A percentile compares a stretch with the other conserved stretches of the same genome.
phyloP scores from a whole-genome alignment of 345 rosid genomes.

The Eucalyptus shirleyi region DNA sequence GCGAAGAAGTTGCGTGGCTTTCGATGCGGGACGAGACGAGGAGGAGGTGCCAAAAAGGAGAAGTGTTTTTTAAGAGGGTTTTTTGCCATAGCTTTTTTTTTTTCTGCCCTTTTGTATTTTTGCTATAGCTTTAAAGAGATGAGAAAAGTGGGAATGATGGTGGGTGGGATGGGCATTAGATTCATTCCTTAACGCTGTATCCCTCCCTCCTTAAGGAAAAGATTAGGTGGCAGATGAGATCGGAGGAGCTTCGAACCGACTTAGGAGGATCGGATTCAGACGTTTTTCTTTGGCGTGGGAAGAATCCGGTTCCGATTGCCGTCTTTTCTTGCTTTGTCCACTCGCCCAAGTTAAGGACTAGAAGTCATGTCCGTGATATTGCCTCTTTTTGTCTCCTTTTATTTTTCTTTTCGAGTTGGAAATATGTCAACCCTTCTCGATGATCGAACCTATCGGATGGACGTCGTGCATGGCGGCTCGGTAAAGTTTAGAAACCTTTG shows the following conservation, averaged over 20 bases:
- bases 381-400: neutral
- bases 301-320: neutral
- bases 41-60: neutral
- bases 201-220: neutral
- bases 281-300: neutral
- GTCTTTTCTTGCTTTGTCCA: neutral
- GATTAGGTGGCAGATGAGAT: neutral
- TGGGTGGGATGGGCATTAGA: neutral
- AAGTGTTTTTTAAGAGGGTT: too few species aligned
- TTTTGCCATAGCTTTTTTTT: too few species aligned
- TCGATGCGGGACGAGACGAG: neutral
- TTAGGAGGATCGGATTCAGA: neutral
- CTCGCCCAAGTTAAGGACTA: neutral
- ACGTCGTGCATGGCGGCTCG: neutral
- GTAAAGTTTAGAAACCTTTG: neutral
- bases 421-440: neutral
- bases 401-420: neutral
- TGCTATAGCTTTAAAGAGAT: neutral
- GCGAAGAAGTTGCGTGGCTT: neutral
- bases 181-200: neutral
- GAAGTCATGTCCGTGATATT: neutral
- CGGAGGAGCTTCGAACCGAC: neutral
- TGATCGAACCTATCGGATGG: neutral
- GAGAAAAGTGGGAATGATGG: neutral
- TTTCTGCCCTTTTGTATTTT: too few species aligned